Evolutionary conservation across 352 stramenopile genomes (phyloP).

Genomic region (Globisporangium acanthophoron): DNA sequence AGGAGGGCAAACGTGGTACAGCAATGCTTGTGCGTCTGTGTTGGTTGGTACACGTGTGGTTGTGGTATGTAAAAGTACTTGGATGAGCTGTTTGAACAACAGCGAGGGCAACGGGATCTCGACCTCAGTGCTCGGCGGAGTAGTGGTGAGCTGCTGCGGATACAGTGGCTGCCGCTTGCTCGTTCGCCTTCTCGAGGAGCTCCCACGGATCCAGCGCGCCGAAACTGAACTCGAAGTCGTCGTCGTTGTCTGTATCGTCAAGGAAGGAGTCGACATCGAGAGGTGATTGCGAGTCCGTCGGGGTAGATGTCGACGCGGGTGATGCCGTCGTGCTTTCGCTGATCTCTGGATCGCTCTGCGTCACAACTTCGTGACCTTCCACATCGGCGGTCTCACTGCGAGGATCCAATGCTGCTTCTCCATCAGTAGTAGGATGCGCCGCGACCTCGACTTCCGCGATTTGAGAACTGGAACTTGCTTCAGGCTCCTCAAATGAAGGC

Average conservation of each 20-base stretch:
- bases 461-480: too few species aligned
- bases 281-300: neutral
- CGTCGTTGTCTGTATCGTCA: constrained; percentile 4
- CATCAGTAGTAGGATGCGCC: too few species aligned
- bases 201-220: constrained; percentile 7
- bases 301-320: neutral
- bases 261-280: neutral
- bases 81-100: too few species aligned
- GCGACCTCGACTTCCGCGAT: too few species aligned
- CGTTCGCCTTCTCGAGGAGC: constrained; percentile 10
- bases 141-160: neutral
- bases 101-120: too few species aligned
- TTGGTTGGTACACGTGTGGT: neutral
- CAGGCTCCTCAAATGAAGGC: too few species aligned
- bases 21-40: neutral
- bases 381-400: neutral
- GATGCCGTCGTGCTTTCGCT: neutral
- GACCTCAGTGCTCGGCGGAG: constrained; percentile 1
- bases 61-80: too few species aligned
- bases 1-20: neutral
- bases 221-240: constrained; percentile 7
- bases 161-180: neutral
- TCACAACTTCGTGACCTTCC: neutral
- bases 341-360: neutral
- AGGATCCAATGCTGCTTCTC: too few species aligned